Conservation (phyloP, 495 filamentous ascomycete species). For the Penicillium paxilli region DNA sequence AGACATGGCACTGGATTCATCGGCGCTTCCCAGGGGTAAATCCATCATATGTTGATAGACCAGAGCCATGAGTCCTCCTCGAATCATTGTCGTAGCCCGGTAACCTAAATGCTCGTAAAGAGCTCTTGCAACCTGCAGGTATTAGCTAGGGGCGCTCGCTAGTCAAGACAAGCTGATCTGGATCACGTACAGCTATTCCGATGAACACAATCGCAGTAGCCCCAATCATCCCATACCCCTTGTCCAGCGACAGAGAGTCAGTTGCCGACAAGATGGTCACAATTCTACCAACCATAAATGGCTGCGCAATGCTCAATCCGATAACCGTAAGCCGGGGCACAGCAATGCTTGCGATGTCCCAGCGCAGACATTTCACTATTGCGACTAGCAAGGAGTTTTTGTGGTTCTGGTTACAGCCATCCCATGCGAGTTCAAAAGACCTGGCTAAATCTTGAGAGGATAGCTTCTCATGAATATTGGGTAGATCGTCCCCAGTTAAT, state of each 20-base stretch:
- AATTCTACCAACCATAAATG: slow-evolving; percentile 54
- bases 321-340: slow-evolving; percentile 50
- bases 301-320: slow-evolving; percentile 57
- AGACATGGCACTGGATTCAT: slow-evolving; percentile 50
- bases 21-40: slow-evolving; percentile 26
- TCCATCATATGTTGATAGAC: slow-evolving; percentile 46
- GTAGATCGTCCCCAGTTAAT: slow-evolving; percentile 39
- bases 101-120: slow-evolving; percentile 53
- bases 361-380: slow-evolving; percentile 32
- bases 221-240: slow-evolving; percentile 58
- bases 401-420: slow-evolving; percentile 24
- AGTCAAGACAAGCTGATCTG: background rate
- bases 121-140: slow-evolving; percentile 30
- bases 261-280: slow-evolving; percentile 35
- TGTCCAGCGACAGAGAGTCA: slow-evolving; percentile 28
- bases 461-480: slow-evolving; percentile 34
- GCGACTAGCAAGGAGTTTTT: slow-evolving; percentile 25
- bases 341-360: slow-evolving; percentile 38
- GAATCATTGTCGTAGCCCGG: slow-evolving; percentile 50
- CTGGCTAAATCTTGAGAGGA: slow-evolving; percentile 7
- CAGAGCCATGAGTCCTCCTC: slow-evolving; percentile 51
- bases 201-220: slow-evolving; percentile 55
- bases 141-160: background rate
- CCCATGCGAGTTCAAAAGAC: slow-evolving; percentile 14
- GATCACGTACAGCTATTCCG: slow-evolving; percentile 49